phyloP scores from a whole-genome alignment of 495 filamentous ascomycete species.

The Xylaria intraflava region DNA sequence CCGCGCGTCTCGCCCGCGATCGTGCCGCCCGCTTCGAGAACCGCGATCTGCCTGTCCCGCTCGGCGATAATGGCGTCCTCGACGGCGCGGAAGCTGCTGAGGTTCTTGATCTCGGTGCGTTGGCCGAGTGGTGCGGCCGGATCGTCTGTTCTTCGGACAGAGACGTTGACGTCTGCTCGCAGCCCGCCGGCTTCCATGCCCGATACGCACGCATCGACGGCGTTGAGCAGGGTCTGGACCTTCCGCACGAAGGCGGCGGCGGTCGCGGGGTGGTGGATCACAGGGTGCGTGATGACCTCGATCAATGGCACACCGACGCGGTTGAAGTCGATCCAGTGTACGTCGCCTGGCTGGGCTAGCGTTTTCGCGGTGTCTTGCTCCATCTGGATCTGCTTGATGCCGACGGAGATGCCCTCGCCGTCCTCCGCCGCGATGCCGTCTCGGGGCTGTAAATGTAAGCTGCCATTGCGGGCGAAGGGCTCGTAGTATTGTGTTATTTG shows the following conservation, averaged over 20 bases:
- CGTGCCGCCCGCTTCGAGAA: conserved; percentile 70
- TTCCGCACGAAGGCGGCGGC: conserved; percentile 85
- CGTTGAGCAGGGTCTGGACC: conserved; percentile 73
- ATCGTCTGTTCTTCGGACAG: conserved; percentile 54
- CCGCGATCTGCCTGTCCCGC: conserved; percentile 73
- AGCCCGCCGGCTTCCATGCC: conserved; percentile 93
- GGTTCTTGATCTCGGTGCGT: conserved; percentile 95
- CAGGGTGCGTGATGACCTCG: conserved; percentile 88
- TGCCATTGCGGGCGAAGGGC: conserved; percentile 76
- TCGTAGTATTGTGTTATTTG: conserved; percentile 96
- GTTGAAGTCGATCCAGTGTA: conserved; percentile 88
- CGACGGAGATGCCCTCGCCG: conserved; percentile 59
- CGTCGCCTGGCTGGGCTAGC: conserved; percentile 61
- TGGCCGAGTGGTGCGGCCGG: conserved; percentile 57
- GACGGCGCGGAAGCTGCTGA: conserved; percentile 89
- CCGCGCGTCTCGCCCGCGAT: conserved; percentile 88
- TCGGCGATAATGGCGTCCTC: conserved; percentile 91
- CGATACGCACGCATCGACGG: conserved; percentile 71
- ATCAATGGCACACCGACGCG: conserved; percentile 84
- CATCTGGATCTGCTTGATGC: conserved; percentile 89
- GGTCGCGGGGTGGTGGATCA: conserved; percentile 76
- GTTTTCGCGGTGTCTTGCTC: conserved; percentile 98
- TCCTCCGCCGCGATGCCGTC: conserved; percentile 74
- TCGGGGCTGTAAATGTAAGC: conserved; percentile 59
- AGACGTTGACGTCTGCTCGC: conserved; percentile 93